Percentiles rank a stretch among this genome's conserved stretches.
phyloP scores from a whole-genome alignment of 441 rosid species.

The Aleurites moluccanus region DNA sequence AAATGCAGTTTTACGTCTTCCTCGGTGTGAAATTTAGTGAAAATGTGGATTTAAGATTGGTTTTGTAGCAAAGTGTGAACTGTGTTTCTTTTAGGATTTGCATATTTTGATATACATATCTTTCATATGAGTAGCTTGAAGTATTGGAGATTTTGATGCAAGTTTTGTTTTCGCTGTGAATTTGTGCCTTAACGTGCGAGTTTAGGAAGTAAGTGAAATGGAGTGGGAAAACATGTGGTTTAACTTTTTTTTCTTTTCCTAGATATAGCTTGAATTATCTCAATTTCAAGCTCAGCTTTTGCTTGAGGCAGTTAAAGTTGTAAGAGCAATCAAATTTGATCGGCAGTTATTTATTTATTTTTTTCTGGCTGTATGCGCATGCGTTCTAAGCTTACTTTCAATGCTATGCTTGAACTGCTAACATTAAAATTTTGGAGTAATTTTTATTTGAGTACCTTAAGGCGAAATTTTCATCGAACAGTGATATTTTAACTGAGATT shows the following conservation, averaged over 20 bases:
- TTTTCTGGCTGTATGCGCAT: not conserved
- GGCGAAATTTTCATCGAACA: not conserved
- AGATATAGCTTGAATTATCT: not conserved
- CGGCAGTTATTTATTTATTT: too few species aligned
- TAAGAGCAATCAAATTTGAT: not conserved
- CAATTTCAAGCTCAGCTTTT: not conserved
- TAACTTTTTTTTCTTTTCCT: not conserved
- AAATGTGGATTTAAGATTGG: not conserved
- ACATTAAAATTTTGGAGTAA: not conserved
- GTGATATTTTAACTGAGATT: not conserved
- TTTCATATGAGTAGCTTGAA: not conserved
- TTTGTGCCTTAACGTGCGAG: not conserved
- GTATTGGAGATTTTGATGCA: conserved; percentile 3
- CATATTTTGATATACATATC: not conserved
- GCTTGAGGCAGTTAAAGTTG: not conserved
- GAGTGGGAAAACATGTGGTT: not conserved
- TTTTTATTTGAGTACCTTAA: not conserved
- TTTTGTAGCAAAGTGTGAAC: too few species aligned
- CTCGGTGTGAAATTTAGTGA: not conserved
- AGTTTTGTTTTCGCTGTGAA: not conserved
- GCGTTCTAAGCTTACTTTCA: not conserved
- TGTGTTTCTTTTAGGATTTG: too few species aligned
- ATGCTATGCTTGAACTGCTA: not conserved
- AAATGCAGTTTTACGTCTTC: not conserved
- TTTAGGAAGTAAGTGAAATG: not conserved